Percentiles rank a stretch among this genome's conserved stretches.
Conservation (phyloP, 1,284 basidiomycete genomes). For the Earliella scabrosa region DNA sequence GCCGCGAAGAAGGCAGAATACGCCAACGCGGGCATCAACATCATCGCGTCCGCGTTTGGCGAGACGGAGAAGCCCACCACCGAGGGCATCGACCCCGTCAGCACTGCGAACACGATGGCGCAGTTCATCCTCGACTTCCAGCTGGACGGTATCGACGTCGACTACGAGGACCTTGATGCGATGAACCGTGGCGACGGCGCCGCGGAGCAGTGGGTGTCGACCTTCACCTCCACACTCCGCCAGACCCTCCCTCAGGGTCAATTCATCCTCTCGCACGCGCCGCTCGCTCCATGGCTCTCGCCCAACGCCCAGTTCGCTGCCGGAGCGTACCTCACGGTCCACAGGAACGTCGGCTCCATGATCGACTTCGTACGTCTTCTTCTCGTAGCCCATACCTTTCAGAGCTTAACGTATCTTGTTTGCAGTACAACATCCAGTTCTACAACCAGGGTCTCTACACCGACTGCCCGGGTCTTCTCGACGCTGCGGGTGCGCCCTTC, state of each 20-base stretch:
- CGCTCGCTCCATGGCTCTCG: constrained; percentile 61
- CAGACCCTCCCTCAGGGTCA: constrained; percentile 36
- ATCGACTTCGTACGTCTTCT: constrained; percentile 39
- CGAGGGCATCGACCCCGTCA: constrained; percentile 42
- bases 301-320: constrained; percentile 49
- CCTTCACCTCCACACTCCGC: constrained; percentile 45
- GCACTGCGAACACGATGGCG: constrained; percentile 49
- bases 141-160: constrained; percentile 60
- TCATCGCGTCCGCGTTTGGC: constrained; percentile 54
- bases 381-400: background rate
- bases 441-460: constrained; percentile 38
- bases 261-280: constrained; percentile 42
- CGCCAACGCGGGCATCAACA: constrained; percentile 46
- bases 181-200: constrained; percentile 42
- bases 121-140: constrained; percentile 36
- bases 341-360: constrained; percentile 53
- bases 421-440: constrained; percentile 5
- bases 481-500: constrained; percentile 27
- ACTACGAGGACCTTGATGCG: constrained; percentile 56
- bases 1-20: constrained; percentile 44
- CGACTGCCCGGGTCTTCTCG: constrained; percentile 57
- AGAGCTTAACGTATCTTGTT: background rate
- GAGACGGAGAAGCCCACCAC: constrained; percentile 54
- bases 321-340: constrained; percentile 62
- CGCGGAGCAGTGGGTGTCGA: constrained; percentile 46